Evolutionary conservation across 1,139 yeast species (phyloP).

Genomic region (Protomyces macrosporus): DNA sequence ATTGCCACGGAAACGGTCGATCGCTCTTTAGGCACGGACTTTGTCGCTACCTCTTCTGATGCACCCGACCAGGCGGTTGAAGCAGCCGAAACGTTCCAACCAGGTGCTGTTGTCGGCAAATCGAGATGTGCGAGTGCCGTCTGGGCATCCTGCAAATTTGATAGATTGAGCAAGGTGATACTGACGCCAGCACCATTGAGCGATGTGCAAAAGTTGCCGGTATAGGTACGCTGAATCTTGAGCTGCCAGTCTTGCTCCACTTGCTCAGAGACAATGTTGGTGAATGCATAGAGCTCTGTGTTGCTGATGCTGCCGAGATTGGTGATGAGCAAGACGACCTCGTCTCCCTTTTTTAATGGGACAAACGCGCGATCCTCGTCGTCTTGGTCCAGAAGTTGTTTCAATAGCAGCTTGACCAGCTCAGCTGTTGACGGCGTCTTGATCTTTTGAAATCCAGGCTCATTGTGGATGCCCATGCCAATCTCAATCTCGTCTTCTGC

Average conservation of each 20-base stretch:
- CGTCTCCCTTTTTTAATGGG: slow-evolving; percentile 39
- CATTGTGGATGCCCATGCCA: slow-evolving; percentile 95
- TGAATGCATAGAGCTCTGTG: slow-evolving; percentile 44
- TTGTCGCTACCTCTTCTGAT: slow-evolving; percentile 4
- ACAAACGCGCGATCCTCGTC: slow-evolving; percentile 45
- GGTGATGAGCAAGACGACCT: slow-evolving; percentile 47
- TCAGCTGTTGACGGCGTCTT: slow-evolving; percentile 61
- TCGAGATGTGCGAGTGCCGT: slow-evolving; percentile 42
- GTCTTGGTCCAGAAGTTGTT: slow-evolving; percentile 36
- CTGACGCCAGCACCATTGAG: slow-evolving; percentile 52
- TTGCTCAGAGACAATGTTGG: slow-evolving; percentile 39
- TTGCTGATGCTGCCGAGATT: slow-evolving; percentile 52
- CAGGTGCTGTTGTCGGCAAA: slow-evolving; percentile 42
- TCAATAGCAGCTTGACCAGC: slow-evolving; percentile 38
- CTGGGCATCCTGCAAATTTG: slow-evolving; percentile 37
- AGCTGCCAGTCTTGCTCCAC: slow-evolving; percentile 42
- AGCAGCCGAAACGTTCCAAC: slow-evolving; percentile 38
- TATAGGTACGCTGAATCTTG: slow-evolving; percentile 44
- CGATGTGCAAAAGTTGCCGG: slow-evolving; percentile 50
- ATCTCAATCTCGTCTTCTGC: slow-evolving; percentile 66
- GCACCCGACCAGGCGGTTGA: background rate
- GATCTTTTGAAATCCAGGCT: slow-evolving; percentile 71
- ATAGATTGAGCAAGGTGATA: slow-evolving; percentile 47
- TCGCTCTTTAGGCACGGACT: slow-evolving; percentile 1
- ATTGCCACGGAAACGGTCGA: slow-evolving; percentile 1